phyloP scores from a whole-genome alignment of 2,329 filamentous ascomycete species.

The Colletotrichum tanaceti region DNA sequence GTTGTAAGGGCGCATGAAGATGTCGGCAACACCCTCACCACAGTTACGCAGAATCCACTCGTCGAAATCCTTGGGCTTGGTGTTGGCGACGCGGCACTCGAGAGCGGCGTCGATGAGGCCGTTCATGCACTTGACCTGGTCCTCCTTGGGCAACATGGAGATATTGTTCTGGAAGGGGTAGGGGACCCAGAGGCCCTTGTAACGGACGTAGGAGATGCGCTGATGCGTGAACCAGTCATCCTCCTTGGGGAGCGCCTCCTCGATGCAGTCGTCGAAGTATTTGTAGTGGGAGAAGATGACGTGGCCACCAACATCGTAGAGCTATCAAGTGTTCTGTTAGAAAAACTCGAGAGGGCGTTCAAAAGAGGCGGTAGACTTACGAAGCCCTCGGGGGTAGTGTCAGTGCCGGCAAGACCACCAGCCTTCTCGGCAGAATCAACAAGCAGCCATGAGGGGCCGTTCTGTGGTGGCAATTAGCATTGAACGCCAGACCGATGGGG shows the following conservation, averaged over 20 bases:
- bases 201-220: slow-evolving; percentile 98
- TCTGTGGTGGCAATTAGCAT: slow-evolving; percentile 60
- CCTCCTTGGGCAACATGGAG: slow-evolving; percentile 96
- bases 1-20: slow-evolving; percentile 99
- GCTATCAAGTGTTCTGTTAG: slow-evolving; percentile 60
- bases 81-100: slow-evolving; percentile 85
- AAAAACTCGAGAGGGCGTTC: neutral
- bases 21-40: slow-evolving; percentile 87
- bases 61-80: slow-evolving; percentile 96
- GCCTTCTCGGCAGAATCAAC: slow-evolving; percentile 92
- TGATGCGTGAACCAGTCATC: slow-evolving; percentile 98
- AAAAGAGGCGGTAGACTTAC: slow-evolving; percentile 68
- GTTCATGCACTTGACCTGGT: slow-evolving; percentile 94
- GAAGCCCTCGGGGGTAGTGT: slow-evolving; percentile 95
- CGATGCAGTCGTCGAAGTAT: slow-evolving; percentile 99
- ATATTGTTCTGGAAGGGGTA: slow-evolving; percentile 99
- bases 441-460: slow-evolving; percentile 95
- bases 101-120: slow-evolving; percentile 95
- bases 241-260: slow-evolving; percentile 93
- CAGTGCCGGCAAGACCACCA: slow-evolving; percentile 95
- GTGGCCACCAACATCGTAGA: slow-evolving; percentile 98
- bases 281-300: slow-evolving; percentile 99
- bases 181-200: slow-evolving; percentile 95
- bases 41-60: slow-evolving; percentile 97
- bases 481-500: slow-evolving; percentile 42